These are phyloP conservation scores for Selenicereus undatus DNA, from an alignment of 148 eudicot genomes.

Conservation along the genomic window DNA sequence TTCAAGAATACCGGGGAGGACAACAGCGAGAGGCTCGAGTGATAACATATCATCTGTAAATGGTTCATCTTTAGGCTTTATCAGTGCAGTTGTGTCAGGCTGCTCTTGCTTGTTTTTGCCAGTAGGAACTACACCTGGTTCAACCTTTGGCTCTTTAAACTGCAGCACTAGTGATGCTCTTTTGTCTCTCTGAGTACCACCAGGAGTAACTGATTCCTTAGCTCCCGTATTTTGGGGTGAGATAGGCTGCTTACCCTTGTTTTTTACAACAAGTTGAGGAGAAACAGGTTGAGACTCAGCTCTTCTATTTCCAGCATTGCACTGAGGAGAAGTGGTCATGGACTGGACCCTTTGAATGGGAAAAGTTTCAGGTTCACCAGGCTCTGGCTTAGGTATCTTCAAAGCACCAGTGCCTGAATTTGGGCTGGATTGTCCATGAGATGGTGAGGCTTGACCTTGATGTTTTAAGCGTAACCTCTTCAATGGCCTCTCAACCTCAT, in stretches of 20 bases:
- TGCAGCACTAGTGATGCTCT: constrained; percentile 31
- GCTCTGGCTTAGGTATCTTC: constrained; percentile 54
- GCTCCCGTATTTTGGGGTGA: constrained; percentile 25
- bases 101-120: constrained; percentile 28
- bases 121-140: constrained; percentile 18
- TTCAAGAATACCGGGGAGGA: constrained; percentile 51
- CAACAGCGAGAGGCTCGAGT: constrained; percentile 48
- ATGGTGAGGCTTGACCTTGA: constrained; percentile 38
- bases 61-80: constrained; percentile 82
- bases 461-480: constrained; percentile 57
- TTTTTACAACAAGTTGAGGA: constrained; percentile 36
- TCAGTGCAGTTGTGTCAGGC: constrained; percentile 23
- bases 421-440: constrained; percentile 29
- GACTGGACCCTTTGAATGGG: constrained; percentile 24
- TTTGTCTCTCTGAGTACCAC: constrained; percentile 23
- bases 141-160: constrained; percentile 44
- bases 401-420: constrained; percentile 27
- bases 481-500: constrained; percentile 67
- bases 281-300: constrained; percentile 26
- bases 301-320: constrained; percentile 9
- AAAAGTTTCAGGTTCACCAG: constrained; percentile 41
- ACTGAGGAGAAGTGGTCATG: neutral
- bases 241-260: constrained; percentile 64
- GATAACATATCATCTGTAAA: constrained; percentile 42
- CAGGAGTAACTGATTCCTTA: neutral